phyloP scores from a whole-genome alignment of 441 rosid genomes.

The Populus hybrid region DNA sequence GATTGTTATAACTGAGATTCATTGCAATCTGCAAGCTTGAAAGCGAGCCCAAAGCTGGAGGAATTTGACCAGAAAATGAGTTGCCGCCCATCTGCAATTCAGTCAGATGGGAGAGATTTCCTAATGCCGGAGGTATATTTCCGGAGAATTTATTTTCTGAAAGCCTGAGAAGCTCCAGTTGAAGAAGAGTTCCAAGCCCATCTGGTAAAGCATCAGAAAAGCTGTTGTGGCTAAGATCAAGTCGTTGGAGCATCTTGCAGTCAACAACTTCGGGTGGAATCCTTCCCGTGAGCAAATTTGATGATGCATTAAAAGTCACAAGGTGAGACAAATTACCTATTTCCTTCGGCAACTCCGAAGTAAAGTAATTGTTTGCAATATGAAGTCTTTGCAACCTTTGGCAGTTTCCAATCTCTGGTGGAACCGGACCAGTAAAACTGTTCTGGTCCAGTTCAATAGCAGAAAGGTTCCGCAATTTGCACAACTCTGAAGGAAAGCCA shows the following conservation, averaged over 20 bases:
- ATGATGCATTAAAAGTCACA: constrained; percentile 83
- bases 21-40: constrained; percentile 91
- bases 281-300: constrained; percentile 63
- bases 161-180: constrained; percentile 78
- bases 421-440: constrained; percentile 76
- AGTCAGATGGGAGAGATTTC: constrained; percentile 81
- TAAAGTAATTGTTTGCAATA: constrained; percentile 73
- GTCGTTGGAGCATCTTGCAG: constrained; percentile 91
- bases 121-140: constrained; percentile 65
- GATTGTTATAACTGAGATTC: constrained; percentile 80
- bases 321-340: constrained; percentile 72
- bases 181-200: constrained; percentile 74
- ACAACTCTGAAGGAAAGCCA: constrained; percentile 77
- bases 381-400: constrained; percentile 84
- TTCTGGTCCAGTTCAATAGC: constrained; percentile 86
- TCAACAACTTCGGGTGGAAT: constrained; percentile 65
- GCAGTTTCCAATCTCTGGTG: constrained; percentile 64
- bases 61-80: constrained; percentile 73
- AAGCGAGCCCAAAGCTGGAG: constrained; percentile 67
- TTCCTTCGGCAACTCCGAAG: constrained; percentile 63
- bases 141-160: constrained; percentile 83
- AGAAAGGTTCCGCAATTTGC: constrained; percentile 77
- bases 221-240: constrained; percentile 77
- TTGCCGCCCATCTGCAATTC: constrained; percentile 98
- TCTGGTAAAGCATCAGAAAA: constrained; percentile 61